Base-by-base conservation (phyloP, 805 yeast genomes). In the Komagataella phaffii region DNA sequence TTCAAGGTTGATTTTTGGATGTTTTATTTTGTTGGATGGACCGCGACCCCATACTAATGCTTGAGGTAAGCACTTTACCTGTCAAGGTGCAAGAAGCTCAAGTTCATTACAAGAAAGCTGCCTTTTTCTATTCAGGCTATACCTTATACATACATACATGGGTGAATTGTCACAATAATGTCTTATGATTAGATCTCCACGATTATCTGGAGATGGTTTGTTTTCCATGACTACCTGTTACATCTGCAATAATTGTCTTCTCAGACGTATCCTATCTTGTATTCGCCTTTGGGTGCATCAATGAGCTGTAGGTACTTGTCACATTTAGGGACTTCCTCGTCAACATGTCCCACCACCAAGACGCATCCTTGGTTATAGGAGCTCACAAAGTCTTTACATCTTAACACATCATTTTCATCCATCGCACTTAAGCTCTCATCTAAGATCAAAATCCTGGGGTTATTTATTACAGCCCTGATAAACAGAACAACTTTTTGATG, bases 371-470 rank as follows among this genome's bases (percentile, higher is more conserved):
- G 56, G 2, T 77, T 74, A 76, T 81, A 81, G 49, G 68, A 60
- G 44, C 75, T 67, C 14, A 79, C 64, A 6, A 80, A 57, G 36
- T 69, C 68, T 57, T 81, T 81, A 51, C 88, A 84, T 49, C 68
- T 71, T 45, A 70, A 70, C 53, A 83, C 71, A 40, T 77, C 73
- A 18, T 72, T 76, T 51, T 80, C 82, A 45, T 84, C 86, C 93
- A 91, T 87, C 14, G 89, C 95, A 19, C 96, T 86, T 53, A 91
- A 79, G 0, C 98, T 95, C 69, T 91, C 99, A 65, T 91, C 99
- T 2, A 91, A 69, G 48, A 91, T 83, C 50, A 91, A 70, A 1
- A 91, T 68, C 49, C 79, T 76, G 0, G 99, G 99, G 55, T 78
- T 70, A 63, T 86, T 88, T 46, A 88, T 73, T 17, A 91, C 61